Evolutionary conservation across 768 basidiomycete species (phyloP).

Genomic region (Paxillus rubicundulus): DNA sequence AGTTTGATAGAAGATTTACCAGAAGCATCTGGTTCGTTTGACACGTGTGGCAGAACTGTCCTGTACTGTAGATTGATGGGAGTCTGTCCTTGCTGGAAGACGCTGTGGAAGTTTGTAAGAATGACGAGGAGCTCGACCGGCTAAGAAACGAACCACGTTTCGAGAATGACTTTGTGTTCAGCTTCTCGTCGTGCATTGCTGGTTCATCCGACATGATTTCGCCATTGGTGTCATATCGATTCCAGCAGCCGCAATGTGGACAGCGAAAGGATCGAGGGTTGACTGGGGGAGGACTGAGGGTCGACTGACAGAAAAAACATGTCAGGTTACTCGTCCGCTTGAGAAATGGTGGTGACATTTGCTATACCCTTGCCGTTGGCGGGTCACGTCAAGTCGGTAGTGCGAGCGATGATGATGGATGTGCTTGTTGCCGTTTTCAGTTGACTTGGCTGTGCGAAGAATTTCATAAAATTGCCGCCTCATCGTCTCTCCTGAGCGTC

Average conservation of each 20-base stretch:
- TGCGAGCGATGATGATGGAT: not conserved
- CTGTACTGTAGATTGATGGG: conserved; percentile 53
- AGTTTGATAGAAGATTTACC: conserved; percentile 84
- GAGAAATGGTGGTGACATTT: conserved; percentile 41
- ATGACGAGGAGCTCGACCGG: not conserved
- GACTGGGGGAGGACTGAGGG: conserved; percentile 37
- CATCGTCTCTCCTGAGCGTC: too few relatives aligned
- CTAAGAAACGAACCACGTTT: conserved; percentile 54
- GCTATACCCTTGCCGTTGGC: not conserved
- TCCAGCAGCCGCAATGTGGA: conserved; percentile 67
- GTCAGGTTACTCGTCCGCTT: conserved; percentile 46
- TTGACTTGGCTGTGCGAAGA: too few relatives aligned
- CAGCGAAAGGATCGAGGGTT: conserved; percentile 64
- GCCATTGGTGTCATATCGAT: conserved; percentile 66
- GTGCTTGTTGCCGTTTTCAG: too few relatives aligned
- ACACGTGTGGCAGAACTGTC: conserved; percentile 83
- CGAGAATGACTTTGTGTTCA: conserved; percentile 70
- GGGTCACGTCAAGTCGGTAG: not conserved
- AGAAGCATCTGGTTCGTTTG: conserved; percentile 91
- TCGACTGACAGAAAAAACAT: conserved; percentile 75
- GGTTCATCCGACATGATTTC: conserved; percentile 84
- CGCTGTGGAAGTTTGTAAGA: conserved; percentile 37
- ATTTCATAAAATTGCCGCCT: too few relatives aligned
- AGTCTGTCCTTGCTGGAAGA: conserved; percentile 69
- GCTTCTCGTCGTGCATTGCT: conserved; percentile 77